Conservation (phyloP, 2,329 filamentous ascomycete genomes). For the Fusarium solani-melongenae region DNA sequence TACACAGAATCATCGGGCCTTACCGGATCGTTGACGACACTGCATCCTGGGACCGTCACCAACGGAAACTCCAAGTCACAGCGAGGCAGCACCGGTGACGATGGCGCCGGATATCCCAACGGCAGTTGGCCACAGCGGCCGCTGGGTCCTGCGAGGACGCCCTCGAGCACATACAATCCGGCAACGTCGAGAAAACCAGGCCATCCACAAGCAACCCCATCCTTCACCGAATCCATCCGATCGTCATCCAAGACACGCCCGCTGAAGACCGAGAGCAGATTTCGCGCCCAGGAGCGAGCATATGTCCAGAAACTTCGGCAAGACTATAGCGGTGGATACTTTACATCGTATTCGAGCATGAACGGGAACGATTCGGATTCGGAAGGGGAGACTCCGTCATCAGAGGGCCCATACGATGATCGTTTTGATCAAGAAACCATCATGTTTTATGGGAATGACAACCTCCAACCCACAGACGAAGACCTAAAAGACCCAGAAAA, state of each 20-base stretch:
- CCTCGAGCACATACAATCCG: conserved; percentile 83
- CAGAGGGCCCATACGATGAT: conserved; percentile 86
- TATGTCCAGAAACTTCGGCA: conserved; percentile 93
- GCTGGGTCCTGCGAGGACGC: conserved; percentile 75
- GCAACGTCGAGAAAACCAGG: conserved; percentile 65
- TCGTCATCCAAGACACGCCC: conserved; percentile 65
- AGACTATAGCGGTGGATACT: conserved; percentile 73
- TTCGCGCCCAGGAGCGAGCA: conserved; percentile 82
- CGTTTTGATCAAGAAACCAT: conserved; percentile 91
- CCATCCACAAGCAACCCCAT: conserved; percentile 55
- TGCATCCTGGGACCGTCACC: conserved; percentile 51
- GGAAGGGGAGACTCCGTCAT: conserved; percentile 90
- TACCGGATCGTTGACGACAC: conserved; percentile 56
- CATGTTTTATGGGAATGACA: conserved; percentile 91
- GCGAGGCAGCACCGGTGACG: conserved; percentile 48
- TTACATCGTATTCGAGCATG: conserved; percentile 71
- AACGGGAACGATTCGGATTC: conserved; percentile 83
- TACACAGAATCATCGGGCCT: conserved; percentile 57
- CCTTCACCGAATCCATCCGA: conserved; percentile 58
- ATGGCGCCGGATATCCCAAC: conserved; percentile 45
- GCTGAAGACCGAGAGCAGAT: conserved; percentile 57
- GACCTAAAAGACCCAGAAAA: conserved; percentile 90
- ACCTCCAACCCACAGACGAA: conserved; percentile 87
- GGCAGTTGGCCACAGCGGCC: conserved; percentile 71
- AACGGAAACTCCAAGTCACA: conserved; percentile 57